Base-by-base conservation (phyloP, 2,329 filamentous ascomycete species). In the Hymenoscyphus scutula region DNA sequence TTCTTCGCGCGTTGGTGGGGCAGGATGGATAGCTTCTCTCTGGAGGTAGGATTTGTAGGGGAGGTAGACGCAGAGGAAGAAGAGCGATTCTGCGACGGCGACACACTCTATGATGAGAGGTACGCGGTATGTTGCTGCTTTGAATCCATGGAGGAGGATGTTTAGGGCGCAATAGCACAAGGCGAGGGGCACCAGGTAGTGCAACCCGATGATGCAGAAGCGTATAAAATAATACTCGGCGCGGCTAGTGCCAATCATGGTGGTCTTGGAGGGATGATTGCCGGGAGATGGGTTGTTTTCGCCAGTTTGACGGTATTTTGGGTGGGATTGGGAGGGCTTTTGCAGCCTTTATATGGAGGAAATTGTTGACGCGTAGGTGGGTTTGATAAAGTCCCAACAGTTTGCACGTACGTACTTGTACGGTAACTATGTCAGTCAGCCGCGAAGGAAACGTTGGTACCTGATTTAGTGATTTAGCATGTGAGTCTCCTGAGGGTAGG, bases 51-150 rank as follows among this genome's bases (percentile, higher is more conserved):
- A 70, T 62, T 77, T 79, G 65, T 80, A 81, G 53, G 81, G 84
- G 15, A 84, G 72, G 70, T 81, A 86, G 67, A 83, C 74, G 56
- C 79, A 68, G 23, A 84, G 63, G 72, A 81, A 86, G 73, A 87
- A 87, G 0, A 77, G 69, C 0, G 80, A 73, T 73, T 88, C 85
- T n/a, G 80, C 73, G 27, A 77, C 66, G 55, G 79, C 75, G 73
- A 80, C 81, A 3, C 73, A 67, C 62, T 82, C 62, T 25, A 75
- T 65, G n/a, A 66, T 17, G 34, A 73, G 64, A 17, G 70, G 67
- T n/a, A 72, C 53, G 55, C 70, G 68, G 55, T 64, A 73, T 64
- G 37, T 73, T 69, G 64, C 68, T 66, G 65, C 74, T n/a, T 64
- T 64, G 48, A 54, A 19, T 58, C 68, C 66, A 64, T 71, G 77